A percentile compares a stretch with the other conserved stretches of the same genome.
phyloP scores from a whole-genome alignment of 2,329 filamentous ascomycete species.

The Neonectria hederae region DNA sequence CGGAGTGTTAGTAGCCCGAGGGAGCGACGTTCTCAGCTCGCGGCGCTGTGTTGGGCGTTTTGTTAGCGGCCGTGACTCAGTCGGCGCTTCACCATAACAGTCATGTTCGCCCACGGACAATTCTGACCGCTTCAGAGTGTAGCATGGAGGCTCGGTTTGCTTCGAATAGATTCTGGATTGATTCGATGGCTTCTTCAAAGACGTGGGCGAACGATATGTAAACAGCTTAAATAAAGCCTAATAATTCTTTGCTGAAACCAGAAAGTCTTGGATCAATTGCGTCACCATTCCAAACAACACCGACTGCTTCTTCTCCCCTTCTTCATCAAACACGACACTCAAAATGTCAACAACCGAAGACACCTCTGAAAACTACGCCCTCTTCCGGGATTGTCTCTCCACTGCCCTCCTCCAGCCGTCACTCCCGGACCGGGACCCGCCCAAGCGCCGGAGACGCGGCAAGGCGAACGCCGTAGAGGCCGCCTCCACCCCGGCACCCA shows the following conservation, averaged over 20 bases:
- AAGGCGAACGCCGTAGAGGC: constrained; percentile 30
- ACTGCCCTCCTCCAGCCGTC: constrained; percentile 72
- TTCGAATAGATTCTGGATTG: constrained; percentile 29
- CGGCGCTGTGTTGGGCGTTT: background rate
- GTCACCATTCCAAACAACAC: constrained; percentile 22
- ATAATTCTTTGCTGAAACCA: background rate
- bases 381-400: constrained; percentile 80
- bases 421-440: constrained; percentile 52
- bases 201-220: background rate
- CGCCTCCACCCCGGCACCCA: constrained; percentile 23
- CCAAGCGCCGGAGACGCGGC: constrained; percentile 54
- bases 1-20: background rate
- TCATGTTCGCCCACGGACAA: background rate
- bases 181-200: background rate
- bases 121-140: constrained; percentile 11
- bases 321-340: constrained; percentile 6
- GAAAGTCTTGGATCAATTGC: constrained; percentile 26
- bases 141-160: constrained; percentile 11
- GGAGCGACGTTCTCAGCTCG: background rate
- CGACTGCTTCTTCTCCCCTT: background rate
- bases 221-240: background rate
- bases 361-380: constrained; percentile 53
- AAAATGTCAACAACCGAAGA: constrained; percentile 34
- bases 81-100: background rate
- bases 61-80: constrained; percentile 36